Evolutionary conservation across 2,329 filamentous ascomycete genomes (phyloP).

Genomic region (Exophiala xenobiotica): DNA sequence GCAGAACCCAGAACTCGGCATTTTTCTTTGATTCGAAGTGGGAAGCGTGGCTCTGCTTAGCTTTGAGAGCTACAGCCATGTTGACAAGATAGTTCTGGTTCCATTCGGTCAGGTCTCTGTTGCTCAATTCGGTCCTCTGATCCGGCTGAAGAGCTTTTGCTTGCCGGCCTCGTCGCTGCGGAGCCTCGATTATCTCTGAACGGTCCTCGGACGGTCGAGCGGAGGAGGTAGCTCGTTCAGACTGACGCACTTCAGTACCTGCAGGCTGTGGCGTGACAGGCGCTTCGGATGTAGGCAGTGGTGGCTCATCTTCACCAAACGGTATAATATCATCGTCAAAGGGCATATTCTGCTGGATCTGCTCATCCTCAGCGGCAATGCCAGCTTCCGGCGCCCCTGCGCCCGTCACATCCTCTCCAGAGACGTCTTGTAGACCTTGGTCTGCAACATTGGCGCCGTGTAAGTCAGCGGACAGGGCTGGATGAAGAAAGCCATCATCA

Average conservation of each 20-base stretch:
- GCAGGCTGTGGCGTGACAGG: conserved; percentile 15
- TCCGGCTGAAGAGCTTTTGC: conserved; percentile 51
- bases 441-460: conserved; percentile 15
- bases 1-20: conserved; percentile 61
- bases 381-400: not conserved
- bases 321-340: conserved; percentile 31
- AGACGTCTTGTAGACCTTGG: not conserved
- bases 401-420: not conserved
- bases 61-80: conserved; percentile 53
- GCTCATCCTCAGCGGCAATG: conserved; percentile 2
- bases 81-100: conserved; percentile 59
- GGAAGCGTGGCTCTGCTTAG: conserved; percentile 46
- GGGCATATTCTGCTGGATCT: conserved; percentile 27
- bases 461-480: conserved; percentile 30
- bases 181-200: conserved; percentile 23
- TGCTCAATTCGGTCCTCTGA: conserved; percentile 52
- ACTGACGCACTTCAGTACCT: conserved; percentile 17
- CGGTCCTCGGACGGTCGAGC: conserved; percentile 4
- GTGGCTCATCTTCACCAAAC: conserved; percentile 34
- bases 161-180: conserved; percentile 37
- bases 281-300: conserved; percentile 33
- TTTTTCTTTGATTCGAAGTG: conserved; percentile 59
- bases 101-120: conserved; percentile 58
- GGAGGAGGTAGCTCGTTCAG: conserved; percentile 16
- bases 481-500: conserved; percentile 58